Conservation (phyloP, 1,284 basidiomycete species). For the Golubevia sp. region DNA sequence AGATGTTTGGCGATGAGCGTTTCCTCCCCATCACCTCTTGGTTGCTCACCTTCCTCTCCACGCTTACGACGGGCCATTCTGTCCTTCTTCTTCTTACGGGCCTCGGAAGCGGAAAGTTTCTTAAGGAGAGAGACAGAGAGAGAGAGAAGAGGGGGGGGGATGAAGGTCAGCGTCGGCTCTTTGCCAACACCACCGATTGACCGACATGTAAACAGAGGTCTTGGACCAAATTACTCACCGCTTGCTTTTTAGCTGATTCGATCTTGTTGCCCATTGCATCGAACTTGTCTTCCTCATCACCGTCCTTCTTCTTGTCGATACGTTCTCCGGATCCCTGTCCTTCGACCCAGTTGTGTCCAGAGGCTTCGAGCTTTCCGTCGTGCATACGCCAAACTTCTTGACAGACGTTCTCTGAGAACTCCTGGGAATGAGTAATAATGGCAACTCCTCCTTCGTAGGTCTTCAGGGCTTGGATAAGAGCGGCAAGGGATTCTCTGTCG, state of each 20-base stretch:
- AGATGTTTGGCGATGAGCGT: slow-evolving; percentile 20
- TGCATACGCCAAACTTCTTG: slow-evolving; percentile 58
- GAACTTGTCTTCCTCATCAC: slow-evolving; percentile 40
- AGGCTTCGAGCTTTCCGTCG: slow-evolving; percentile 45
- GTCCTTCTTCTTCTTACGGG: slow-evolving; percentile 42
- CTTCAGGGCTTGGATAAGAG: slow-evolving; percentile 59
- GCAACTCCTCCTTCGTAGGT: slow-evolving; percentile 58
- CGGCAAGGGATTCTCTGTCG: slow-evolving; percentile 61
- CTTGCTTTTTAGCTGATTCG: background rate
- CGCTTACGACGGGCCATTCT: slow-evolving; percentile 33
- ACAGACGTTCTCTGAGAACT: slow-evolving; percentile 58
- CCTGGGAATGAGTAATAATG: slow-evolving; percentile 58
- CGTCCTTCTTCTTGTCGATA: slow-evolving; percentile 48
- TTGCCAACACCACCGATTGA: background rate
- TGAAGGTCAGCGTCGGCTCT: background rate
- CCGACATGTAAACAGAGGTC: too few relatives aligned
- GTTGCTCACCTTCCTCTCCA: slow-evolving; percentile 43
- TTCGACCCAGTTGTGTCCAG: slow-evolving; percentile 71
- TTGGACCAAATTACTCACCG: too few relatives aligned
- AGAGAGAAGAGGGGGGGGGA: background rate
- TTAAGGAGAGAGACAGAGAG: background rate
- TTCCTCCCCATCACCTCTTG: too few relatives aligned
- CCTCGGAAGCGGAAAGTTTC: slow-evolving; percentile 18
- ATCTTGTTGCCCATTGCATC: slow-evolving; percentile 32
- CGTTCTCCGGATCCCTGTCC: slow-evolving; percentile 69